Evolutionary conservation across 2,329 filamentous ascomycete species (phyloP).

Genomic region (Epichloe hybrida): DNA sequence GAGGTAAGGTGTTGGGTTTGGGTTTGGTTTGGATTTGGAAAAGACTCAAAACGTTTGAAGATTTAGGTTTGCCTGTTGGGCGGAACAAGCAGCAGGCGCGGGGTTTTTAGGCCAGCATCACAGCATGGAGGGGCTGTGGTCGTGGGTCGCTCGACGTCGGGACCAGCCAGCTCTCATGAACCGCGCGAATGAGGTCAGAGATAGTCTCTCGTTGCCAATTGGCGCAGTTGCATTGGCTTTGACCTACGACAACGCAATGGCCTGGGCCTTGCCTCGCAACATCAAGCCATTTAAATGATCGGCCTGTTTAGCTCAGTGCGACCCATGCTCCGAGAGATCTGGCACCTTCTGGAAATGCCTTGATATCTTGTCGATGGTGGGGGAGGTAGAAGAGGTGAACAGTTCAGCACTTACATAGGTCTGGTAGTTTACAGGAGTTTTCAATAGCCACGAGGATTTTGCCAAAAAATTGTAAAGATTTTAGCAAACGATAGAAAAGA

Average conservation of each 20-base stretch:
- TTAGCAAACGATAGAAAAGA: not conserved
- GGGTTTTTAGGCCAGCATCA: constrained; percentile 2
- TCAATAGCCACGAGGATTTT: not conserved
- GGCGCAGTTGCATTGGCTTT: not conserved
- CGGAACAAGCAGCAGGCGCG: not conserved
- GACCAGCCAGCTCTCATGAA: not conserved
- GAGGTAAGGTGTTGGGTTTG: not conserved
- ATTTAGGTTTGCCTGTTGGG: not conserved
- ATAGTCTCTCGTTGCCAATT: constrained; percentile 4
- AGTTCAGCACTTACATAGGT: constrained; percentile 5
- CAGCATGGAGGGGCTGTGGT: constrained; percentile 1
- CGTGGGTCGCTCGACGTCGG: constrained; percentile 1
- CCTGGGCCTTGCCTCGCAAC: not conserved
- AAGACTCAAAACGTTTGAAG: not conserved
- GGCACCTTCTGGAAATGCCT: not conserved
- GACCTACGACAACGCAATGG: not conserved
- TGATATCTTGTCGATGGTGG: constrained; percentile 1
- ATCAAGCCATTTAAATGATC: constrained; percentile 2
- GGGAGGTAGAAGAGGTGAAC: constrained; percentile 1
- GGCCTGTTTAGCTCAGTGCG: constrained; percentile 2
- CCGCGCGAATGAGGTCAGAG: not conserved
- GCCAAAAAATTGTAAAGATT: not conserved
- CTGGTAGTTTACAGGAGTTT: not conserved
- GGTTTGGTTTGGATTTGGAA: not conserved
- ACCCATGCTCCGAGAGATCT: not conserved